These are phyloP conservation scores for Gaultheria prostrata DNA, from an alignment of 148 eudicot genomes.

Conservation along the genomic window DNA sequence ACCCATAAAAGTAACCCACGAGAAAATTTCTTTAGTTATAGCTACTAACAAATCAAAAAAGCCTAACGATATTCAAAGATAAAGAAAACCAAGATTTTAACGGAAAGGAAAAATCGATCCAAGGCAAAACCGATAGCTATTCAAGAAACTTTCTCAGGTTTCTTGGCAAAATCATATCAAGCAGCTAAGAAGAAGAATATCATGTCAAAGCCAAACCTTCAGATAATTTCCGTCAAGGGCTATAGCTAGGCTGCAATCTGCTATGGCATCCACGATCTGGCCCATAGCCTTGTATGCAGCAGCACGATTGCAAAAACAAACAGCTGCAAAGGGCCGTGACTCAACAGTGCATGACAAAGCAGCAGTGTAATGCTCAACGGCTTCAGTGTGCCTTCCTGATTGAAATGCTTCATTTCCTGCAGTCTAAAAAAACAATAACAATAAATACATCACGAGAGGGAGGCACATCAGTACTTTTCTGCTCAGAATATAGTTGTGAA, in stretches of 20 bases:
- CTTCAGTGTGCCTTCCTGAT: conserved; percentile 74
- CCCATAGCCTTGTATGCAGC: conserved; percentile 87
- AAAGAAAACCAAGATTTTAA: background rate
- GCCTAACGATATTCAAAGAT: background rate
- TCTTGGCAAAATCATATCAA: background rate
- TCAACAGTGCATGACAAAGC: conserved; percentile 79
- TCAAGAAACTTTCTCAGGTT: background rate
- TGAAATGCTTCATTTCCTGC: conserved; percentile 93
- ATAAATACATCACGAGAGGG: background rate
- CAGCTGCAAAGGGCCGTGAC: conserved; percentile 84
- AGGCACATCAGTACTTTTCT: background rate
- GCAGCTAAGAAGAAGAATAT: background rate
- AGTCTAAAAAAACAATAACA: conserved; percentile 40
- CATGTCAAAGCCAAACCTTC: conserved; percentile 51
- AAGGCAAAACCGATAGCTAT: background rate
- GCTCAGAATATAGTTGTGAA: no score
- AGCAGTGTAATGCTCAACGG: conserved; percentile 82
- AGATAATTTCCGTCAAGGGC: conserved; percentile 81
- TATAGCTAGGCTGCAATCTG: conserved; percentile 91
- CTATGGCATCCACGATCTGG: conserved; percentile 76
- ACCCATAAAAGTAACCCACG: background rate
- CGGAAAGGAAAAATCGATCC: background rate
- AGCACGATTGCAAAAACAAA: conserved; percentile 93
- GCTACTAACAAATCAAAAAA: background rate
- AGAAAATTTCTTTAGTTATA: background rate